Conservation (phyloP, 768 basidiomycete species). For the Strobilomyces echinocephalus region DNA sequence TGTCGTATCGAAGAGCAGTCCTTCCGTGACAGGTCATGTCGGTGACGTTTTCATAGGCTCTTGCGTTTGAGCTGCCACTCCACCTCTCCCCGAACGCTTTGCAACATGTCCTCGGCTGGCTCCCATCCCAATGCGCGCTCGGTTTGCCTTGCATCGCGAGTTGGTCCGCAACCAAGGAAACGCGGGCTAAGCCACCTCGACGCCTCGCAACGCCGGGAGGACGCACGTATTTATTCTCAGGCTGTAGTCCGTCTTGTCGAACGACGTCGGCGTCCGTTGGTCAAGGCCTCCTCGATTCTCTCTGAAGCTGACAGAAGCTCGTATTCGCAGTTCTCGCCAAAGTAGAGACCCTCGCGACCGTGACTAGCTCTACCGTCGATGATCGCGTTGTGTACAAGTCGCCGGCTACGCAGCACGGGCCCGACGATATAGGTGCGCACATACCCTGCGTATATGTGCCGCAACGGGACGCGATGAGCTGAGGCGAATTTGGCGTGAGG, state of each 20-base stretch:
- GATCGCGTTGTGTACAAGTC: constrained; percentile 40
- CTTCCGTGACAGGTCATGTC: too few relatives aligned
- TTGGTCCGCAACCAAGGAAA: constrained; percentile 1
- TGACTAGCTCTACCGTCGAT: constrained; percentile 4
- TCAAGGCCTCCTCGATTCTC: constrained; percentile 31
- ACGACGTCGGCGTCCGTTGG: constrained; percentile 34
- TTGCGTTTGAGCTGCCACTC: constrained; percentile 5
- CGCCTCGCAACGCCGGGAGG: accelerated
- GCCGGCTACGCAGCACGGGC: constrained; percentile 10
- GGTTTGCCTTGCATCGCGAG: constrained; percentile 11
- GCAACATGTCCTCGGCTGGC: constrained; percentile 20
- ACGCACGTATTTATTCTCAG: background rate
- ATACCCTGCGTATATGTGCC: background rate
- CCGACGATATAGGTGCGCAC: background rate
- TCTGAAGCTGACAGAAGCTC: constrained; percentile 37
- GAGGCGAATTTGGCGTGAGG: background rate
- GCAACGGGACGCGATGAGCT: background rate
- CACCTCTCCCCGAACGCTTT: constrained; percentile 12
- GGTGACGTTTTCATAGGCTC: too few relatives aligned
- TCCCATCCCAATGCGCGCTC: constrained; percentile 19
- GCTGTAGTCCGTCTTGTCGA: constrained; percentile 27
- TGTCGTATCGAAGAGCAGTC: too few relatives aligned
- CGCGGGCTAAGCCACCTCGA: background rate
- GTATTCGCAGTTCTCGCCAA: constrained; percentile 47
- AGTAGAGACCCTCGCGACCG: constrained; percentile 46